These are phyloP conservation scores for Wickerhamiella occidentalis DNA, from an alignment of 805 yeast genomes.

Conservation along the genomic window DNA sequence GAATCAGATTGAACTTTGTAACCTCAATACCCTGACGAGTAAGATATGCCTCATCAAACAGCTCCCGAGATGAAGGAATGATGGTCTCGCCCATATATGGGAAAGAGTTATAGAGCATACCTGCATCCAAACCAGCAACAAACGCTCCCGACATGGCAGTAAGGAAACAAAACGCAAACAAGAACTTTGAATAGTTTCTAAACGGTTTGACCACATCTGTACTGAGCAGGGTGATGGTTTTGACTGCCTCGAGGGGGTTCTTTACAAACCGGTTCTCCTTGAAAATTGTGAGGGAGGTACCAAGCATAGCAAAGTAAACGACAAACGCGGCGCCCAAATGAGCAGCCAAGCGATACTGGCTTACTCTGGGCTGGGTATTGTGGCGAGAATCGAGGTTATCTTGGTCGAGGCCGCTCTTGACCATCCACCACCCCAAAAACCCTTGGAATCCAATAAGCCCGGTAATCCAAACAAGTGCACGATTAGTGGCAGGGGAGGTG, in stretches of 20 bases:
- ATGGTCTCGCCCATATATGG: slow-evolving; percentile 83
- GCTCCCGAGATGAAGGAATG: slow-evolving; percentile 63
- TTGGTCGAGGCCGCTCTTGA: slow-evolving; percentile 82
- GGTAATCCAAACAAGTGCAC: slow-evolving; percentile 58
- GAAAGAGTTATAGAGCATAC: slow-evolving; percentile 87
- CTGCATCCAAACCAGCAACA: slow-evolving; percentile 98
- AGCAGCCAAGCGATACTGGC: slow-evolving; percentile 86
- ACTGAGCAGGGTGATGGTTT: slow-evolving; percentile 45
- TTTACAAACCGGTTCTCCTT: slow-evolving; percentile 59
- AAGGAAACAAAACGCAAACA: slow-evolving; percentile 59
- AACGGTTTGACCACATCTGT: slow-evolving; percentile 48
- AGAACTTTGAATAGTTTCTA: slow-evolving; percentile 42
- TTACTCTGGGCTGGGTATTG: slow-evolving; percentile 91
- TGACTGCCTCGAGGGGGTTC: slow-evolving; percentile 46
- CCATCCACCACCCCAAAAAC: slow-evolving; percentile 99
- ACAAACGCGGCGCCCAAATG: slow-evolving; percentile 89
- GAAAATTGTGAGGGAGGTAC: slow-evolving; percentile 77
- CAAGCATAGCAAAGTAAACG: slow-evolving; percentile 76
- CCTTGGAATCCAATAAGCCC: slow-evolving; percentile 85
- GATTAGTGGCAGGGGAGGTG: slow-evolving; percentile 55
- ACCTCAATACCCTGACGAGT: slow-evolving; percentile 14
- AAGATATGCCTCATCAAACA: slow-evolving; percentile 62
- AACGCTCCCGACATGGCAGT: slow-evolving; percentile 97
- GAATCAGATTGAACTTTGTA: slow-evolving; percentile 35
- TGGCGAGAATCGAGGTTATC: slow-evolving; percentile 57